Evolutionary conservation across 2,329 filamentous ascomycete species (phyloP), one percentile per base, ranked within the genome.

Genomic region (Epichloe elymi): DNA sequence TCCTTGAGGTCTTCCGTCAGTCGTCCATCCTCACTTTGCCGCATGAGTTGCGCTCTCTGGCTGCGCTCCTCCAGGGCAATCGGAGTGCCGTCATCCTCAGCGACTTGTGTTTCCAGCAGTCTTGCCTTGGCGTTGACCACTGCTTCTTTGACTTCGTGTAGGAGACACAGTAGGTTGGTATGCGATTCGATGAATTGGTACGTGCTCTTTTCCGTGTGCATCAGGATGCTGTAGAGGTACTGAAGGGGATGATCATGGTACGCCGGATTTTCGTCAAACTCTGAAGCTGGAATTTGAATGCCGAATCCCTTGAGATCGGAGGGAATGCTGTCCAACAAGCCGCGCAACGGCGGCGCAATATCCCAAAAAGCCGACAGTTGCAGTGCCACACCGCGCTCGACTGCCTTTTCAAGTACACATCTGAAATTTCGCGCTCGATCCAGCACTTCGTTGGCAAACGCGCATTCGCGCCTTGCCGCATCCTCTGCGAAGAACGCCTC

Each of bases 281-380:
- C 93, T 17, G 80, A 73, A 0, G 76, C 64, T 0, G 93, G 90
- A 44, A 97, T 89, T 59, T 85, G 79, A 46, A 95, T 78, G 20
- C 80, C 73, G 66, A 95, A 89, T 5, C 66, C 69, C 8, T 67
- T 65, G 11, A 81, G 67, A 42, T 75, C 68, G 1, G 68, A 64
- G 0, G 89, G 90, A 20, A 96, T 83, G 60, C 86, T 85, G 53
- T 95, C 86, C 11, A 95, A 76, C 45, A 97, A 73, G 15, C 82
- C 76, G 26, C 85, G 75, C 0, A 98, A 75, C 3, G 83, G 82
- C 3, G 93, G 93, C 1, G 90, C 91, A 60, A 97, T 95, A 63
- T 98, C 93, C 93, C 93, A 98, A 65, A 97, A 98, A 0, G 91
- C 90, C 10, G 85, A 90, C 2, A 96, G 77, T 67, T 97, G 93